Base-by-base conservation (phyloP, 2,329 filamentous ascomycete genomes). In the Neoscytalidium dimidiatum region DNA sequence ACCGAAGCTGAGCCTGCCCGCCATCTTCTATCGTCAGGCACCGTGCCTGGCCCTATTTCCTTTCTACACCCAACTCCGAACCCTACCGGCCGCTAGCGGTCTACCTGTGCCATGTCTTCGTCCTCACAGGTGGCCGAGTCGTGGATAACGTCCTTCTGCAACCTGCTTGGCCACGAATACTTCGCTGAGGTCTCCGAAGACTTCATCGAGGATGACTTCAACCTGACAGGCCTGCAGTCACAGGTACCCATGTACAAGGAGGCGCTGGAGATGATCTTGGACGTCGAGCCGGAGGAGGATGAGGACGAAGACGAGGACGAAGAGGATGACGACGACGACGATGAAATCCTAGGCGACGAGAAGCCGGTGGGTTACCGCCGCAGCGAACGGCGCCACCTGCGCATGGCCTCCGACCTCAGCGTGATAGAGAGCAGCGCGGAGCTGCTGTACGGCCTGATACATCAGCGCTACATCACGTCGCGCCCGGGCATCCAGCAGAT, bases 121-220 rank as follows among this genome's bases (percentile, higher is more conserved):
- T 85, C 83, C 29, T 85, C 83, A 44, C 82, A 84, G 69, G 83
- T 85, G 48, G 84, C 85, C 70, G 95, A 99, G 83, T 96, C 94
- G 64, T 99, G 95, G 95, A 98, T 99, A 82, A 91, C 92, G 68
- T 96, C 94, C 66, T 99, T 97, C 79, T 99, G 95, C 83, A 93
- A 92, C 43, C 84, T 98, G 51, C 86, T 98, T 67, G 95, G 95
- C 67, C 95, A 99, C 78, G 95, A 99, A 80, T 99, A 98, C 82
- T 99, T 99, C 79, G 95, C 95, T 68, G 95, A 99, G 82, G 94
- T 99, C 58, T 95, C 92, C 51, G 95, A 99, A 81, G 95, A 99
- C 75, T 99, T 99, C 73, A 98, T 99, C 75, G 95, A 99, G 79
- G 95, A 99, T 88, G 95, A 99, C 79, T 99, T 99, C 85, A 99